Conservation (phyloP, 768 basidiomycete species). For the Guyanaporus albipodus region DNA sequence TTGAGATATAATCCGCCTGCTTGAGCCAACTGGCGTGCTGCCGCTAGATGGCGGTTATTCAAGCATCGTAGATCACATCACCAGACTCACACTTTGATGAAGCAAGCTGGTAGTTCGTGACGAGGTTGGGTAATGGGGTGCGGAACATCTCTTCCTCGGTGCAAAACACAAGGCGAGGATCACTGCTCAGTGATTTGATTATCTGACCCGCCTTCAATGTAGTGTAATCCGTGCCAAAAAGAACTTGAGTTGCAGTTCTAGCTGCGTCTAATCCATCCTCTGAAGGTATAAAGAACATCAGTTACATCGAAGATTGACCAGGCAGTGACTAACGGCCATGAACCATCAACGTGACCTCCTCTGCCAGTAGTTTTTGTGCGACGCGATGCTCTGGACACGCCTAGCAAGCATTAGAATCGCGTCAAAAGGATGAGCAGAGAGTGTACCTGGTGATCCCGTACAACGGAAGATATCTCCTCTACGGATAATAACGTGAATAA, state of each 20-base stretch:
- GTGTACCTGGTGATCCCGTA: conserved; percentile 57
- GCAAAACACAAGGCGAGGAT: conserved; percentile 59
- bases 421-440: neutral
- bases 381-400: conserved; percentile 35
- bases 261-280: conserved; percentile 41
- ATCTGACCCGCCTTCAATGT: conserved; percentile 54
- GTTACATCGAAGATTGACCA: neutral
- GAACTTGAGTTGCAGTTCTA: conserved; percentile 40
- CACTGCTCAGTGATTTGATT: conserved; percentile 54
- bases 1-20: conserved; percentile 75
- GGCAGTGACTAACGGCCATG: conserved; percentile 45
- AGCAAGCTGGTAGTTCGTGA: conserved; percentile 52
- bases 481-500: conserved; percentile 76
- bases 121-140: conserved; percentile 57
- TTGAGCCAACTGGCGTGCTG: conserved; percentile 57
- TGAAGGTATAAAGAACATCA: conserved; percentile 17
- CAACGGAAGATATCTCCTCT: conserved; percentile 50
- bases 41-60: conserved; percentile 42
- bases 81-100: conserved; percentile 57
- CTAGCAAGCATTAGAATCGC: conserved; percentile 12
- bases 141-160: conserved; percentile 48
- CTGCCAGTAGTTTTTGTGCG: conserved; percentile 51
- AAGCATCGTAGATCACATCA: neutral
- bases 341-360: conserved; percentile 56
- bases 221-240: conserved; percentile 39